Percentiles rank a stretch among this genome's conserved stretches.
phyloP scores from a whole-genome alignment of 306 rosid species.

The Cicer bijugum region DNA sequence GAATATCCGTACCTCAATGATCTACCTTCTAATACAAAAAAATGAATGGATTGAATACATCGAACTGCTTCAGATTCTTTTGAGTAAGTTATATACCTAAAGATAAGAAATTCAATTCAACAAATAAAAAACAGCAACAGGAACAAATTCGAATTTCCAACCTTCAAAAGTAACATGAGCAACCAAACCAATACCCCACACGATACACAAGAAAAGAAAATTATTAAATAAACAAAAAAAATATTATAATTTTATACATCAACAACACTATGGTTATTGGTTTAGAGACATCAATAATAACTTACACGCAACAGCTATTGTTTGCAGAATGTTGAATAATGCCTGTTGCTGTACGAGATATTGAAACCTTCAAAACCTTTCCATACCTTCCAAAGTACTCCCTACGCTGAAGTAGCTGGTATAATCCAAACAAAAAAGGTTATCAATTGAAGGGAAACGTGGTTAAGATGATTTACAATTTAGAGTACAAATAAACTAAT shows the following conservation, averaged over 20 bases:
- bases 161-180: conserved; percentile 20
- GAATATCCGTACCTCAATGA: conserved; percentile 52
- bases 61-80: conserved; percentile 59
- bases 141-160: conserved; percentile 32
- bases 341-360: conserved; percentile 59
- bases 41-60: conserved; percentile 64
- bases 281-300: conserved; percentile 36
- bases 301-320: conserved; percentile 66
- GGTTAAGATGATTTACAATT: conserved; percentile 27
- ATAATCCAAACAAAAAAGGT: conserved; percentile 39
- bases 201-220: background rate
- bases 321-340: conserved; percentile 58
- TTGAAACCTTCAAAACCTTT: conserved; percentile 58
- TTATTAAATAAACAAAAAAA: background rate
- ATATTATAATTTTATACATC: conserved; percentile 15
- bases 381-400: conserved; percentile 66
- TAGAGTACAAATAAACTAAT: background rate
- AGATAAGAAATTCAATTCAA: conserved; percentile 33
- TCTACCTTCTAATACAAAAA: conserved; percentile 62
- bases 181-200: conserved; percentile 33
- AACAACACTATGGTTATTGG: conserved; percentile 28
- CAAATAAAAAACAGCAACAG: conserved; percentile 22
- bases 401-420: conserved; percentile 56
- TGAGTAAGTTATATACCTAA: conserved; percentile 61
- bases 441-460: conserved; percentile 21